Conservation (phyloP, 1,284 basidiomycete species). For the Thelephora terrestris region DNA sequence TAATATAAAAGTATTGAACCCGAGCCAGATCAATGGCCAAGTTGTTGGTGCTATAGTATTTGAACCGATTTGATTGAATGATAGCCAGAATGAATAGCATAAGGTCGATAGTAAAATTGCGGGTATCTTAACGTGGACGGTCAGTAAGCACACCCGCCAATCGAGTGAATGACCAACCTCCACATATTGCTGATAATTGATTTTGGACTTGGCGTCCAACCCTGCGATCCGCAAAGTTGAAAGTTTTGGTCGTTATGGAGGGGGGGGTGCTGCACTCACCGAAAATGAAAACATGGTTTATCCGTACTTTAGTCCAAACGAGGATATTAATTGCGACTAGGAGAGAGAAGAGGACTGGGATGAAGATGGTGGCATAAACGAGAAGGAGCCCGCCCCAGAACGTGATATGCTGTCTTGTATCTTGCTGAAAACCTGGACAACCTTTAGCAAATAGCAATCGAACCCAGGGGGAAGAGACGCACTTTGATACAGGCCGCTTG, state of each 20-base stretch:
- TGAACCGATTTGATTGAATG: slow-evolving; percentile 57
- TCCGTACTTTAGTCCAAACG: slow-evolving; percentile 67
- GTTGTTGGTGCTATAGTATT: slow-evolving; percentile 36
- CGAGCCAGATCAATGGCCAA: slow-evolving; percentile 87
- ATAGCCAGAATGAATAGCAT: slow-evolving; percentile 78
- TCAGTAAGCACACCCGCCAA: not conserved
- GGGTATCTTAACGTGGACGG: slow-evolving; percentile 50
- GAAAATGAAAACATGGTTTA: slow-evolving; percentile 92
- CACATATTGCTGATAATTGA: slow-evolving; percentile 79
- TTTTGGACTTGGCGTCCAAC: slow-evolving; percentile 61
- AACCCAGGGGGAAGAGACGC: slow-evolving; percentile 3
- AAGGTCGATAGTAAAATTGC: slow-evolving; percentile 70
- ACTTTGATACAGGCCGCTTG: slow-evolving; percentile 66
- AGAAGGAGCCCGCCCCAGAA: slow-evolving; percentile 70
- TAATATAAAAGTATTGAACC: slow-evolving; percentile 49
- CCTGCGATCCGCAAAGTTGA: slow-evolving; percentile 34
- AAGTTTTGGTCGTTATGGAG: not conserved
- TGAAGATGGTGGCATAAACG: slow-evolving; percentile 69
- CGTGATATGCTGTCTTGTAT: slow-evolving; percentile 51
- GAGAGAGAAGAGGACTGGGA: slow-evolving; percentile 72
- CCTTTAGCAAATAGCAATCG: not conserved
- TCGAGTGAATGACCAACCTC: slow-evolving; percentile 37
- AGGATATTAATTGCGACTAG: slow-evolving; percentile 76
- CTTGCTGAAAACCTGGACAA: slow-evolving; percentile 44
- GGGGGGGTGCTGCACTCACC: slow-evolving; percentile 30